These are phyloP conservation scores for Atkinsonella hypoxylon DNA, from an alignment of 2,329 filamentous ascomycete species.

Conservation along the genomic window DNA sequence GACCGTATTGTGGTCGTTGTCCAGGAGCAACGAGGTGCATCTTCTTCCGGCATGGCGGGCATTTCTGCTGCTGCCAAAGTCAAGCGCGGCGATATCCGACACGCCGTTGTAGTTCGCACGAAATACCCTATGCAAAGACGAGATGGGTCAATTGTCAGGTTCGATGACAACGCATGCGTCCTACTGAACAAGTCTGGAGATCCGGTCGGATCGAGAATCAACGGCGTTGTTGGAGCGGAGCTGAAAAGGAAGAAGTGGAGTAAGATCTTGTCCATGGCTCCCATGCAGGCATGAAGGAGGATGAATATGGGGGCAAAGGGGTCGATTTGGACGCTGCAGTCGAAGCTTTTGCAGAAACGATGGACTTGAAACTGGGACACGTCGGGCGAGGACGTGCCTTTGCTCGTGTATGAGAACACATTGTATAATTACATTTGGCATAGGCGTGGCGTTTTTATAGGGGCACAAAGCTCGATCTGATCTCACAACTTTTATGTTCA, in stretches of 20 bases:
- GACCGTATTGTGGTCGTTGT: constrained; percentile 96
- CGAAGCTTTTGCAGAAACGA: not conserved
- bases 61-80: constrained; percentile 77
- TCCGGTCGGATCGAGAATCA: constrained; percentile 85
- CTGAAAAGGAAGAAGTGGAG: constrained; percentile 91
- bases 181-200: constrained; percentile 95
- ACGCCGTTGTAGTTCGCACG: constrained; percentile 90
- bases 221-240: constrained; percentile 83
- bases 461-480: constrained; percentile 9
- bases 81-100: constrained; percentile 87
- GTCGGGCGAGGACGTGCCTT: not conserved
- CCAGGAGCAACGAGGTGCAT: constrained; percentile 82
- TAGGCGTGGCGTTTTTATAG: constrained; percentile 24
- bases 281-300: constrained; percentile 43
- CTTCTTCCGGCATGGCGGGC: constrained; percentile 59
- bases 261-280: constrained; percentile 93
- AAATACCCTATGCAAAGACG: constrained; percentile 74
- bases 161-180: constrained; percentile 97
- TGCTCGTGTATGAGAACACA: constrained; percentile 15
- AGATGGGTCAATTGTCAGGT: constrained; percentile 82
- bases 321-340: not conserved
- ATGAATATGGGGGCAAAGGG: not conserved
- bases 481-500: constrained; percentile 2
- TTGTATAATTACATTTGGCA: constrained; percentile 23
- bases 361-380: not conserved